Evolutionary conservation across 768 basidiomycete species (phyloP), one percentile per base, ranked within the genome.

Genomic region (Phanerodontia chrysosporium): DNA sequence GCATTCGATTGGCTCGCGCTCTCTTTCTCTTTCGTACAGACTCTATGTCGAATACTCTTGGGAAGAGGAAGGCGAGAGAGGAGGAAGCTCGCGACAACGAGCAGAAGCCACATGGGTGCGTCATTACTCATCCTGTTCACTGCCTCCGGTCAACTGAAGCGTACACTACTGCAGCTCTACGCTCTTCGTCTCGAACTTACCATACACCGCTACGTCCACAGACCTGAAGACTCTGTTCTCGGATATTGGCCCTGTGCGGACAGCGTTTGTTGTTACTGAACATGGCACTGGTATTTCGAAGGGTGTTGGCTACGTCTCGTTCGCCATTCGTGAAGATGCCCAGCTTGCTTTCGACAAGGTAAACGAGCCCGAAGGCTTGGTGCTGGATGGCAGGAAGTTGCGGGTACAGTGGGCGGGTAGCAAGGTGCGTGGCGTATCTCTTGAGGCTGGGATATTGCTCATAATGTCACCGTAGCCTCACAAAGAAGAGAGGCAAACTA

Each of bases 301-400:
- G 70, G 96, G 96, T 62, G 95, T 98, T 22, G 97, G 97, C 60
- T 98, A 97, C 69, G 92, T 98, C 62, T 88, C 92, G 0, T 98
- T 96, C 72, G 85, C 94, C 0, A 78, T 93, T 57, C 84, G 81
- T 57, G 92, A 97, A 66, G 97, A 98, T 72, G 96, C 95, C 7
- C 82, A 92, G 66, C 70, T 78, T 35, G 88, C 88, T 2, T 83
- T 86, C 56, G 80, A 84, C 51, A 81, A 83, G 45, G 80, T 91
- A 52, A 75, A 81, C 32, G 78, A 82, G 58, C 27, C 21, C 28
- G 82, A 89, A 45, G 85, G 85, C 0, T 80, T 96, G 42, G 72
- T 70, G 9, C 75, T 92, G 22, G 84, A 84, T 24, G 86, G 85
- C 13, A 78, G 95, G 59, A 83, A 76, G 62, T 70, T 97, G 51